A percentile compares a stretch with the other conserved stretches of the same genome.
Conservation (phyloP, 495 filamentous ascomycete species). For the Penicillium malachiteum region DNA sequence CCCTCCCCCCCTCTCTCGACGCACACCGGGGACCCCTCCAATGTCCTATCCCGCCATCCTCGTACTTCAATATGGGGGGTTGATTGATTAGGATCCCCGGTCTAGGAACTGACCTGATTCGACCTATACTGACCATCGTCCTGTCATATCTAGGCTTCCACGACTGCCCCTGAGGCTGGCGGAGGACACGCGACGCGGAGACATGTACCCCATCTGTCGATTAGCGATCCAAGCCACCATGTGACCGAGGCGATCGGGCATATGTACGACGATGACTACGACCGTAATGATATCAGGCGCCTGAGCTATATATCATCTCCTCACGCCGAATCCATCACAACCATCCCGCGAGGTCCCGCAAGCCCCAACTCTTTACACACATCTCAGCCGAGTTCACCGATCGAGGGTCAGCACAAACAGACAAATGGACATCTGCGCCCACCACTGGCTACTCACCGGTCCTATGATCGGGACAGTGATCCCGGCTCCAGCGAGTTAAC, state of each 20-base stretch:
- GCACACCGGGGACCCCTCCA: slow-evolving; percentile 2
- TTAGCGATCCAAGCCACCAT: slow-evolving; percentile 86
- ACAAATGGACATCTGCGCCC: slow-evolving; percentile 45
- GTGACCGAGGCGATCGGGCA: slow-evolving; percentile 97
- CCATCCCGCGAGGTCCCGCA: slow-evolving; percentile 41
- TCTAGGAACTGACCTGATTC: not conserved
- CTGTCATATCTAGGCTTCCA: slow-evolving; percentile 44
- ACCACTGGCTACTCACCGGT: slow-evolving; percentile 38
- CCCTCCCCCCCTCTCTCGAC: not conserved
- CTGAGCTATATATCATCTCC: slow-evolving; percentile 64
- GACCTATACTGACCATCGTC: slow-evolving; percentile 12
- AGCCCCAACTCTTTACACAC: slow-evolving; percentile 44
- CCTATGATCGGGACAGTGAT: slow-evolving; percentile 49
- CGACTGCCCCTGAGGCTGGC: slow-evolving; percentile 52
- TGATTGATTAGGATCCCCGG: not conserved
- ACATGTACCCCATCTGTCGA: slow-evolving; percentile 66
- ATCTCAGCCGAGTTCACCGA: slow-evolving; percentile 30
- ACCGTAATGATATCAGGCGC: slow-evolving; percentile 59
- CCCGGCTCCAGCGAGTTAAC: slow-evolving; percentile 61
- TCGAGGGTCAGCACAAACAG: slow-evolving; percentile 22
- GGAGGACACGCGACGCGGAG: slow-evolving; percentile 54
- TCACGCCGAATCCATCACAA: slow-evolving; percentile 47
- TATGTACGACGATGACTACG: slow-evolving; percentile 86
- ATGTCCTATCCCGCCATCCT: not conserved
- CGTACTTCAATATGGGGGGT: not conserved